Evolutionary conservation across 2,329 filamentous ascomycete genomes (phyloP).

Genomic region (Penicillium capsulatum): DNA sequence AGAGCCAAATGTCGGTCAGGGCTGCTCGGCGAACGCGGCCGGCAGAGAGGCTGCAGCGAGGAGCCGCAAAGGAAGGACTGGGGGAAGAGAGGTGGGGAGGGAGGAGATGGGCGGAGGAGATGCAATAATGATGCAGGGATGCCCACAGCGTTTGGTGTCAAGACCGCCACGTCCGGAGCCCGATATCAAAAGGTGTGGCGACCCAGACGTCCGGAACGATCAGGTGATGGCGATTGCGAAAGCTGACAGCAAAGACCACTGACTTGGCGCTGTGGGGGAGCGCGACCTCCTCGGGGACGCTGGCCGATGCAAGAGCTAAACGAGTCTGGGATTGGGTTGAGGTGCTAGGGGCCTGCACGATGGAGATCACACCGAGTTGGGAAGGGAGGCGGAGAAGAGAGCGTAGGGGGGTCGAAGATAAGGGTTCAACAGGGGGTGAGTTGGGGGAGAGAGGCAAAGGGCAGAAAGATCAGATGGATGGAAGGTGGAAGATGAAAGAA

Average conservation of each 20-base stretch:
- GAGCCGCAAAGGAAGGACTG: slow-evolving; percentile 13
- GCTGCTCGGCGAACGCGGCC: slow-evolving; percentile 19
- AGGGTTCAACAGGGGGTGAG: neutral
- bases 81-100: slow-evolving; percentile 2
- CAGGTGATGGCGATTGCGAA: slow-evolving; percentile 24
- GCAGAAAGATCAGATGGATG: slow-evolving; percentile 1
- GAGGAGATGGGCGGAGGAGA: neutral
- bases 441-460: slow-evolving; percentile 4
- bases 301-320: slow-evolving; percentile 8
- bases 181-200: slow-evolving; percentile 19
- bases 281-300: slow-evolving; percentile 3
- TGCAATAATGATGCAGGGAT: slow-evolving; percentile 1
- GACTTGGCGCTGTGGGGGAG: slow-evolving; percentile 13
- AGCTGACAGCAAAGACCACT: slow-evolving; percentile 19
- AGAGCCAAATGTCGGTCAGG: slow-evolving; percentile 37
- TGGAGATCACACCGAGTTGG: slow-evolving; percentile 16
- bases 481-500: slow-evolving; percentile 2
- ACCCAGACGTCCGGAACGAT: slow-evolving; percentile 14
- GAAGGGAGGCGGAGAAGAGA: neutral
- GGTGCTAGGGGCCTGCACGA: slow-evolving; percentile 21
- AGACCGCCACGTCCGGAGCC: neutral
- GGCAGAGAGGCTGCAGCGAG: slow-evolving; percentile 24
- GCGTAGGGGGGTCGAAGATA: slow-evolving; percentile 1
- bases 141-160: no score
- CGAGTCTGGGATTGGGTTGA: slow-evolving; percentile 12